These are phyloP conservation scores for Phytopythium sindhum DNA, from an alignment of 352 stramenopile species.

Conservation along the genomic window DNA sequence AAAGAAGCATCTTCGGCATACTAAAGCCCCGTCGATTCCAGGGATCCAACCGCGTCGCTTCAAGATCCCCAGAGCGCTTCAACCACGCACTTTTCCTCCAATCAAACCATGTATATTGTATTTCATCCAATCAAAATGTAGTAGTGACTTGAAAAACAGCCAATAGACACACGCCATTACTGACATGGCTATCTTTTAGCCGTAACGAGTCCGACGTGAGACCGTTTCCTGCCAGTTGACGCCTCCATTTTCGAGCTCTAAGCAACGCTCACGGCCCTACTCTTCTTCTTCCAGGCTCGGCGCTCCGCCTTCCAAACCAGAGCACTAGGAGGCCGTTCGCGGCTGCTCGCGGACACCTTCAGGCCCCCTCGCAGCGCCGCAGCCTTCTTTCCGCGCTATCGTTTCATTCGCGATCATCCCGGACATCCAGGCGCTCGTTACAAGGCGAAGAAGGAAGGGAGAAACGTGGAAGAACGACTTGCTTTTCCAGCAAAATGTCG, in stretches of 20 bases:
- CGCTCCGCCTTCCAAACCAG: neutral
- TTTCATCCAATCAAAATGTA: neutral
- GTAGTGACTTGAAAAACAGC: neutral
- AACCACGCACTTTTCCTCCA: neutral
- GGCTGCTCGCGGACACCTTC: neutral
- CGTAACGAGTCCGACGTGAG: neutral
- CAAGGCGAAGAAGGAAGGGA: neutral
- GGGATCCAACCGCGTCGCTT: neutral
- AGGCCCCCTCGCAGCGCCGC: neutral
- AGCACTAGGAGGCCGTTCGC: neutral
- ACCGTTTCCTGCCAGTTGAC: neutral
- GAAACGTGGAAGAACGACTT: slow-evolving; percentile 1
- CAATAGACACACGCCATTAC: neutral
- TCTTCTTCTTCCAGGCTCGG: neutral
- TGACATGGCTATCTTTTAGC: neutral
- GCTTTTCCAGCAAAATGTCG: neutral
- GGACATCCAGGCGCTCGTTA: neutral
- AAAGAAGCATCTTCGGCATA: neutral
- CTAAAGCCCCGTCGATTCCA: neutral
- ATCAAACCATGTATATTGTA: neutral
- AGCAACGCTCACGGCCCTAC: neutral
- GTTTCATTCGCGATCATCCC: neutral
- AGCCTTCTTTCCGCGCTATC: neutral
- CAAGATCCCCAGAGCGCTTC: neutral
- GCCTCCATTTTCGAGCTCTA: slow-evolving; percentile 2